Base-by-base conservation (phyloP, 306 rosid genomes). In the Prunus mongolica region DNA sequence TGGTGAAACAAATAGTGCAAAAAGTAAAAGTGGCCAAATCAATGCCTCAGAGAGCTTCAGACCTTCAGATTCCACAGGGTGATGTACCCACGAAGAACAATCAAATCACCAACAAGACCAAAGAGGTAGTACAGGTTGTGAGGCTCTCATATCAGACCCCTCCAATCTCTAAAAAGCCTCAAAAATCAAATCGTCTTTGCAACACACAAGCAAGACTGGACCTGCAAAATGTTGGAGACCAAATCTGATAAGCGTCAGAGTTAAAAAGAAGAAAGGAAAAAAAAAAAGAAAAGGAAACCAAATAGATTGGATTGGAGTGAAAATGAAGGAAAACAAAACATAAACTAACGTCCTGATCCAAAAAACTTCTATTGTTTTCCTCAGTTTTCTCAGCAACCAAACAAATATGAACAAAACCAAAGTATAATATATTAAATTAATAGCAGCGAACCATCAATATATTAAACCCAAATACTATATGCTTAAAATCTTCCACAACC, bases 21-120 rank as follows among this genome's bases (percentile, higher is more conserved):
- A 78, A 80, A 58, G 83, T 82, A 52, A 87, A 79, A 81, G 32
- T 65, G 34, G 18, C 38, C 76, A 34, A 72, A 60, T 34, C 47
- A 82, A 80, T 72, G 46, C 75, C 57, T 34, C 9, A 56, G 76
- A 63, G 71, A 75, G 67, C 60, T 63, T 74, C n/a, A 47, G 65
- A 13, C 72, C 70, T 72, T 44, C 82, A 83, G 86, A 91, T 81
- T 86, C 91, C 83, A 54, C 68, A 44, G 62, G 71, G 69, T 32
- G 79, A 63, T 45, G 56, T 81, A 30, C 80, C 88, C 66, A 79
- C 81, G 79, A 82, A 81, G 75, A 86, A 61, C 75, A 80, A 88
- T 77, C 80, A 76, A 85, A 82, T 82, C 86, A 83, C 49, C 63
- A 82, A 76, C 63, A 67, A 11, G 79, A 73, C 84, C 63, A 22